phyloP scores from a whole-genome alignment of 2,329 filamentous ascomycete species.

The Xylogone sp. region DNA sequence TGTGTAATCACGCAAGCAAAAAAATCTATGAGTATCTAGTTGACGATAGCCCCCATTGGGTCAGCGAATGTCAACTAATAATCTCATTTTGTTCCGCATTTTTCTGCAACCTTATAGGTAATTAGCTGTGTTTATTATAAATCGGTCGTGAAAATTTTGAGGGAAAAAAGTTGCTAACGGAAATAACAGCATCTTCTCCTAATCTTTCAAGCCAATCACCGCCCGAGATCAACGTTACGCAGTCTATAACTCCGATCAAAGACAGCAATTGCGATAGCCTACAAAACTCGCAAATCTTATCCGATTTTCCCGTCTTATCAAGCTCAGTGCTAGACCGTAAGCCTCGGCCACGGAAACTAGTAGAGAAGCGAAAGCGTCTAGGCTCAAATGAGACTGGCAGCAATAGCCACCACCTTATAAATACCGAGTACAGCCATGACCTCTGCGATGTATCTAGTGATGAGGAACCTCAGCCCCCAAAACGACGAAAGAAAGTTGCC shows the following conservation, averaged over 20 bases:
- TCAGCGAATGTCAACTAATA: slow-evolving; percentile 18
- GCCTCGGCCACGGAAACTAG: no score
- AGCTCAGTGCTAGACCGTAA: no score
- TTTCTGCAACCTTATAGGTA: slow-evolving; percentile 15
- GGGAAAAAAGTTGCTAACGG: slow-evolving; percentile 13
- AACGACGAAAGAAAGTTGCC: no score
- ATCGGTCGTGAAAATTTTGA: slow-evolving; percentile 8
- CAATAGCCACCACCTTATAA: no score
- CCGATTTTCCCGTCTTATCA: not conserved
- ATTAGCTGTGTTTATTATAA: slow-evolving; percentile 6
- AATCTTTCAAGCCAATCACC: slow-evolving; percentile 13
- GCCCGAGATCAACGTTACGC: slow-evolving; percentile 9
- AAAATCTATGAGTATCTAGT: slow-evolving; percentile 20
- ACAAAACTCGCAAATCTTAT: slow-evolving; percentile 9
- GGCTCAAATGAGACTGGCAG: no score
- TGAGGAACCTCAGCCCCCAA: no score
- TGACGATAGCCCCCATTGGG: slow-evolving; percentile 9
- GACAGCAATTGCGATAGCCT: slow-evolving; percentile 9
- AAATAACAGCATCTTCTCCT: slow-evolving; percentile 14
- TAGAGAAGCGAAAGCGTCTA: no score
- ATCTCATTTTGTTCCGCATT: slow-evolving; percentile 18
- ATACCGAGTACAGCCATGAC: no score
- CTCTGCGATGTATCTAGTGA: no score
- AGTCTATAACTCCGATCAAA: slow-evolving; percentile 12
- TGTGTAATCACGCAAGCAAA: slow-evolving; percentile 11